These are phyloP conservation scores for Gossypium turneri DNA, from an alignment of 345 rosid genomes.

Conservation along the genomic window DNA sequence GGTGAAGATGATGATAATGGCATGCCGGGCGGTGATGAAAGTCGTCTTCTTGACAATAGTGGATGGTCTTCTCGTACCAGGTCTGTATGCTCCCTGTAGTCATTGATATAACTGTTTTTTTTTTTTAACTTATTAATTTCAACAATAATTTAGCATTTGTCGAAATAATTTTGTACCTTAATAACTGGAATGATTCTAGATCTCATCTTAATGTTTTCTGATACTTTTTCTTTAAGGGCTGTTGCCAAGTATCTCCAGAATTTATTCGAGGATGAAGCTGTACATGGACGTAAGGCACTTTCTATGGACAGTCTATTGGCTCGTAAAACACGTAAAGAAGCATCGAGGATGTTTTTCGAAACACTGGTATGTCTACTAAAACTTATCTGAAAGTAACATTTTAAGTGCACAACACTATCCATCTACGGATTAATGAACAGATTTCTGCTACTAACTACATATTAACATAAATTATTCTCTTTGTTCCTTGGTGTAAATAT, in stretches of 20 bases:
- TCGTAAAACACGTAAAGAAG: constrained; percentile 97
- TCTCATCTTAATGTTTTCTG: constrained; percentile 7
- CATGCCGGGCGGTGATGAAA: constrained; percentile 48
- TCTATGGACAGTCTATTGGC: constrained; percentile 63
- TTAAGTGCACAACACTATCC: not conserved
- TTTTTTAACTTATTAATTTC: not conserved
- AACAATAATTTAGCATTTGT: not conserved
- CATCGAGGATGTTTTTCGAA: constrained; percentile 97
- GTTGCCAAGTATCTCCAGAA: constrained; percentile 88
- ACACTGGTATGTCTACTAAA: constrained; percentile 63
- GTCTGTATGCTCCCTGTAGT: constrained; percentile 34
- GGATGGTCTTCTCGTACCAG: constrained; percentile 99
- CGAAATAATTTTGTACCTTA: too few species aligned
- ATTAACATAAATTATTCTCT: not conserved
- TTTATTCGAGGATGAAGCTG: constrained; percentile 63
- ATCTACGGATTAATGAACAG: not conserved
- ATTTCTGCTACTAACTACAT: not conserved
- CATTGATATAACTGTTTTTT: not conserved
- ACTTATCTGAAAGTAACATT: not conserved
- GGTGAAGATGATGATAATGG: constrained; percentile 64
- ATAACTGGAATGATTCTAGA: not conserved
- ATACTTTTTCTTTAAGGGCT: constrained; percentile 47
- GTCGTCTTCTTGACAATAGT: constrained; percentile 70
- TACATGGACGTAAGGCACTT: constrained; percentile 49
- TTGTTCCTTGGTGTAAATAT: not conserved